These are phyloP conservation scores for Thelephora aurantiotincta DNA, from an alignment of 768 basidiomycete species.

Conservation along the genomic window DNA sequence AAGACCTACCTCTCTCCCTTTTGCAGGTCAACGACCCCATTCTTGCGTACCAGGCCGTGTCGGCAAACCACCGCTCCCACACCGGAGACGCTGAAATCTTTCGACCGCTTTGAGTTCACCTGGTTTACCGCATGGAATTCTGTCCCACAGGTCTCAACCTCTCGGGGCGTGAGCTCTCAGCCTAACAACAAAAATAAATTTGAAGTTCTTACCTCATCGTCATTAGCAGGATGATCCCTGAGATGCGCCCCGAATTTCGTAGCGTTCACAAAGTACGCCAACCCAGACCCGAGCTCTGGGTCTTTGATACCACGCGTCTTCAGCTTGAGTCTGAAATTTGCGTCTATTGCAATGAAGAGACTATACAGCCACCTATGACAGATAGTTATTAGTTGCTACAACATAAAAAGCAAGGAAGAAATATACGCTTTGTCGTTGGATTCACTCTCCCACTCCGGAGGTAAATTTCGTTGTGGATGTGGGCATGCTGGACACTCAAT, in stretches of 20 bases:
- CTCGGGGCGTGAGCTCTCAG: background rate
- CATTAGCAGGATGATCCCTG: background rate
- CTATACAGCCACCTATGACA: constrained; percentile 14
- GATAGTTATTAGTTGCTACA: background rate
- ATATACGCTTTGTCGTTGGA: constrained; percentile 8
- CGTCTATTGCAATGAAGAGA: constrained; percentile 15
- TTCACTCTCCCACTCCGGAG: constrained; percentile 8
- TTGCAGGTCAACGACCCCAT: constrained; percentile 14
- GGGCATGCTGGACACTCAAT: constrained; percentile 15
- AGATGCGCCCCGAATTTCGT: constrained; percentile 10
- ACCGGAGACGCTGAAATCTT: constrained; percentile 6
- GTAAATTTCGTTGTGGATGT: constrained; percentile 10
- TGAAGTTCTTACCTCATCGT: constrained; percentile 11
- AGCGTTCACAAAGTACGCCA: constrained; percentile 14
- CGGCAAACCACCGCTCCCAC: constrained; percentile 9
- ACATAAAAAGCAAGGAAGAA: background rate
- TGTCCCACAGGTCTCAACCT: constrained; percentile 8
- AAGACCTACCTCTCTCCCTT: constrained; percentile 13
- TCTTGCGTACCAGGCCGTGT: constrained; percentile 11
- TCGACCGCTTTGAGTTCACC: constrained; percentile 3
- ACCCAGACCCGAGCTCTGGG: constrained; percentile 14
- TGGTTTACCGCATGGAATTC: constrained; percentile 8
- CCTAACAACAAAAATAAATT: background rate
- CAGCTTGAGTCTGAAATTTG: constrained; percentile 16
- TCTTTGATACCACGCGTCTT: constrained; percentile 6